A percentile compares a stretch with the other conserved stretches of the same genome.
Evolutionary conservation across 805 yeast species (phyloP).

Genomic region (Grigorovia transvaalensis): DNA sequence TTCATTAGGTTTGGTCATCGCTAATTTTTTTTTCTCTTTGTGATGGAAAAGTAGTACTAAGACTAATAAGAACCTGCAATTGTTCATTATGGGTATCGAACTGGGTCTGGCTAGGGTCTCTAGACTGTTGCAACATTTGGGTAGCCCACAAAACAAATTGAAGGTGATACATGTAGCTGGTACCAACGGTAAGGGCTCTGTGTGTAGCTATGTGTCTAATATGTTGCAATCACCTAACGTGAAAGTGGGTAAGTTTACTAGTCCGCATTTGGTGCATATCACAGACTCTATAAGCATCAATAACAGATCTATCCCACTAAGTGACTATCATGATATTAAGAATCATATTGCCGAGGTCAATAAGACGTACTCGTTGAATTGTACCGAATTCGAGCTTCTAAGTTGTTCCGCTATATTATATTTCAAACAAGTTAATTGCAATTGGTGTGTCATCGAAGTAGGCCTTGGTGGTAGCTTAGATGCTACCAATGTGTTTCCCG

Average conservation of each 20-base stretch:
- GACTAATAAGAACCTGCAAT: no score
- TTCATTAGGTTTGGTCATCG: no score
- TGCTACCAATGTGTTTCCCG: conserved; percentile 68
- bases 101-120: conserved; percentile 47
- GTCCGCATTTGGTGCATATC: conserved; percentile 70
- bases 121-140: conserved; percentile 39
- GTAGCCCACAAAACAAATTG: conserved; percentile 57
- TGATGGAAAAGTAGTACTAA: neutral
- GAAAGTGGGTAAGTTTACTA: conserved; percentile 67
- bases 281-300: conserved; percentile 70
- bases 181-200: conserved; percentile 94
- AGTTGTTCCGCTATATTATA: conserved; percentile 80
- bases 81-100: conserved; percentile 37
- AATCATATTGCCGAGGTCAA: conserved; percentile 35
- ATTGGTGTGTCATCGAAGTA: conserved; percentile 80
- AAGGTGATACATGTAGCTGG: conserved; percentile 88
- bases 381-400: conserved; percentile 80
- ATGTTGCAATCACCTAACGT: conserved; percentile 32
- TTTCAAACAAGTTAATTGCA: conserved; percentile 49
- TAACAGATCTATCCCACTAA: conserved; percentile 41
- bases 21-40: neutral
- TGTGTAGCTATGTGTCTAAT: conserved; percentile 70
- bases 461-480: conserved; percentile 88
- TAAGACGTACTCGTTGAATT: conserved; percentile 36
- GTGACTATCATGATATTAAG: conserved; percentile 38